Conservation (phyloP, 2,329 filamentous ascomycete genomes). For the Daldinia sp. region DNA sequence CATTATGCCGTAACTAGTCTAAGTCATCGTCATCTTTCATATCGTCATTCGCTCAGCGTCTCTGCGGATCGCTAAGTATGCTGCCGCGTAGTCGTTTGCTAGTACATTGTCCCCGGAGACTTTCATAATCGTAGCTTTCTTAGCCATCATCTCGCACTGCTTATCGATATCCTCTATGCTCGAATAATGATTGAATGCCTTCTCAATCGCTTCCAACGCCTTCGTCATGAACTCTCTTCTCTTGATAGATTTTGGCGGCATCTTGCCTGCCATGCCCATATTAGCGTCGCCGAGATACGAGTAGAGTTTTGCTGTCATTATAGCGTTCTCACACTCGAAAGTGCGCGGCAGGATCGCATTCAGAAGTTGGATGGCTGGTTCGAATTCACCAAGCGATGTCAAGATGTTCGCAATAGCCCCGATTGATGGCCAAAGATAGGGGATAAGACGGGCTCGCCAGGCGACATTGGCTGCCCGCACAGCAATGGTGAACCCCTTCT, state of each 20-base stretch:
- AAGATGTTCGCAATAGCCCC: constrained; percentile 76
- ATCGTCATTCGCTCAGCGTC: constrained; percentile 50
- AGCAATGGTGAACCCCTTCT: constrained; percentile 81
- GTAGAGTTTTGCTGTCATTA: constrained; percentile 75
- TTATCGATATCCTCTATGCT: constrained; percentile 75
- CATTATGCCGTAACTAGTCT: constrained; percentile 4
- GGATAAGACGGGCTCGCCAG: constrained; percentile 75
- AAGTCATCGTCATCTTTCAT: constrained; percentile 27
- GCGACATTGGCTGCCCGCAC: constrained; percentile 81
- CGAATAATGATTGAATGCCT: constrained; percentile 73
- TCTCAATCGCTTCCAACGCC: constrained; percentile 71
- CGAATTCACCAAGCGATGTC: constrained; percentile 76
- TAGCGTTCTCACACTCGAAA: constrained; percentile 75
- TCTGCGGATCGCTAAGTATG: constrained; percentile 70
- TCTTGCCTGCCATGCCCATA: constrained; percentile 78
- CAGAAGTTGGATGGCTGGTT: constrained; percentile 73
- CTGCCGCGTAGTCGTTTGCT: constrained; percentile 75
- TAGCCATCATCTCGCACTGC: constrained; percentile 83
- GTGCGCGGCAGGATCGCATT: constrained; percentile 79
- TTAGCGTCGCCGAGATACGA: constrained; percentile 79
- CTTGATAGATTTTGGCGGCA: constrained; percentile 57
- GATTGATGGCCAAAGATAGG: constrained; percentile 78
- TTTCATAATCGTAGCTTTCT: constrained; percentile 83
- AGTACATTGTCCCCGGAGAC: constrained; percentile 72
- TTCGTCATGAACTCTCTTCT: constrained; percentile 68